phyloP scores from a whole-genome alignment of 805 yeast genomes.

The Spathaspora girioi region DNA sequence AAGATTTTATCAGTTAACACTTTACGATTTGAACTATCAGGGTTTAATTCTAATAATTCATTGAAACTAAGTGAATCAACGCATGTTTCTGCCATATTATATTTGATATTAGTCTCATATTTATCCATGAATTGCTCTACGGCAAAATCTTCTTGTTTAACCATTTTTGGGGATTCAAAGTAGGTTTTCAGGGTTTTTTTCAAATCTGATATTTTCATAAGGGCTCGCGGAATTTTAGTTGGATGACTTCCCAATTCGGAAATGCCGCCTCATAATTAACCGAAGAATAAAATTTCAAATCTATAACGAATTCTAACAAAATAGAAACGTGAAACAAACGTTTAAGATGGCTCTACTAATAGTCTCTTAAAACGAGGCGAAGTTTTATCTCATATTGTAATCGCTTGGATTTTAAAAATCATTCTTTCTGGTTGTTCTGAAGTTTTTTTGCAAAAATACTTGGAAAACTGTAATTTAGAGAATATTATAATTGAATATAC shows the following conservation, averaged over 20 bases:
- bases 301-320: too few relatives aligned
- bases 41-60: conserved; percentile 28
- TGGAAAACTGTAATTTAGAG: too few relatives aligned
- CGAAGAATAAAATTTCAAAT: neutral
- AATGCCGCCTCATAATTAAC: neutral
- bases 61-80: conserved; percentile 40
- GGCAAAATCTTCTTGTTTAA: conserved; percentile 42
- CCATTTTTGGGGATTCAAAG: conserved; percentile 22
- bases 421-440: too few relatives aligned
- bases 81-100: conserved; percentile 53
- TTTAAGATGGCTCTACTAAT: too few relatives aligned
- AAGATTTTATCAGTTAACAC: conserved; percentile 14
- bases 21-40: conserved; percentile 1
- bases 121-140: conserved; percentile 56
- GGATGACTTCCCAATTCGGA: neutral
- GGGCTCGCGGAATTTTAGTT: neutral
- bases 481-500: too few relatives aligned
- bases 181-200: neutral
- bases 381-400: too few relatives aligned
- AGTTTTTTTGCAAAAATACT: too few relatives aligned
- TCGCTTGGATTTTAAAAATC: too few relatives aligned
- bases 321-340: neutral
- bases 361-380: too few relatives aligned
- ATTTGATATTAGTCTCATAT: conserved; percentile 36
- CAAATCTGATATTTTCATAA: too few relatives aligned